Percentiles rank a stretch among this genome's conserved stretches.
Conservation (phyloP, 1,284 basidiomycete species). For the Ustilago lituana region DNA sequence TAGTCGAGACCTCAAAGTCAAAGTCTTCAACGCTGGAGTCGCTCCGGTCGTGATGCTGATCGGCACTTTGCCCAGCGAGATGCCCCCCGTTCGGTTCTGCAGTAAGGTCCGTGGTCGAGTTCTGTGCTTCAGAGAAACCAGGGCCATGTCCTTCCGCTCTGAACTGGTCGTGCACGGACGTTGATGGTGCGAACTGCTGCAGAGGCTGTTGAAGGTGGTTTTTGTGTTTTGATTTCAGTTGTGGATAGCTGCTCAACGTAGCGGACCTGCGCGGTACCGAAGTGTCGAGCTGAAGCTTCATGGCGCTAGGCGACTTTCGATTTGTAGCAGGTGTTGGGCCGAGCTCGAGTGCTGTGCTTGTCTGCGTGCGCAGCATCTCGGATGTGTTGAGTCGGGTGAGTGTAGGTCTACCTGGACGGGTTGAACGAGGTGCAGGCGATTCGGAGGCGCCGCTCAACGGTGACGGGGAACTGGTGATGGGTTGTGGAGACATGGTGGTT, state of each 20-base stretch:
- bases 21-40: constrained; percentile 16
- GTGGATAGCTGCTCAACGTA: constrained; percentile 31
- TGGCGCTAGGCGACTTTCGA: constrained; percentile 22
- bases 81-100: neutral
- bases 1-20: constrained; percentile 68
- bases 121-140: neutral
- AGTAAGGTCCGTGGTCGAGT: neutral
- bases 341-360: constrained; percentile 9
- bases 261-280: constrained; percentile 35
- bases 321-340: neutral
- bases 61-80: neutral
- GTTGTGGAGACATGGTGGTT: neutral
- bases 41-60: constrained; percentile 5
- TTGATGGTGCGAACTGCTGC: constrained; percentile 3
- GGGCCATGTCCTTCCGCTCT: neutral
- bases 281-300: constrained; percentile 41
- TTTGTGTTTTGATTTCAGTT: constrained; percentile 9
- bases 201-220: constrained; percentile 2
- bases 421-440: neutral
- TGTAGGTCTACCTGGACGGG: constrained; percentile 23
- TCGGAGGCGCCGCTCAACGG: neutral
- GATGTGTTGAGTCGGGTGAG: constrained; percentile 53
- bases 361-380: constrained; percentile 39
- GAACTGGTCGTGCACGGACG: neutral
- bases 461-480: constrained; percentile 5